Evolutionary conservation across 805 yeast species (phyloP), one percentile per base, ranked within the genome.

Genomic region (Saccharomycopsis fermentans): DNA sequence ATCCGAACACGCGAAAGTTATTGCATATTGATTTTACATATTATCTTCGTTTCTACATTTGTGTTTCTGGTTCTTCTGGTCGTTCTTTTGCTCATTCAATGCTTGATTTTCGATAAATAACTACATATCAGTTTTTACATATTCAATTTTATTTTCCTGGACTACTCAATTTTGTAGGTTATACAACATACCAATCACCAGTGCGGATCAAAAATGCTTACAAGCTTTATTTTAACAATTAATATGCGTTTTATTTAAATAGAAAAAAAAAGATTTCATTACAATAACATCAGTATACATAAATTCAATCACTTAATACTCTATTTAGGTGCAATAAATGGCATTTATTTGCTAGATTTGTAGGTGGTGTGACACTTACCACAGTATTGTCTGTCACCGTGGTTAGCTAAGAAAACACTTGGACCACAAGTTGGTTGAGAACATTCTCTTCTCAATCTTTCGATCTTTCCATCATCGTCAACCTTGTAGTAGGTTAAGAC

Each of bases 401-500:
- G 91, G 90, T 91, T 86, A 72, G 98, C 99, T 97, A 94, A 90
- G 94, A 92, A 92, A 78, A 89, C 86, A 87, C 97, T 97, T 69
- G 97, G 94, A 82, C 97, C 97, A 82, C 97, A 92, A 72, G 85
- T 82, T 68, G 81, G 83, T 76, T 83, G 79, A 68, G 92, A 89
- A 82, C 99, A 94, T 81, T 92, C 97, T 79, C 96, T 90, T 84
- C 97, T 94, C 77, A 94, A 89, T 81, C 96, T 89, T 81, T 91
- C 92, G 73, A 94, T 97, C 78, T 90, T 87, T 73, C 99, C 99
- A 72, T 94, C 99, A 76, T 86, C 88, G 79, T 90, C 96, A 73
- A 94, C 97, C 86, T 92, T 91, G 90, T 91, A 94, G 94, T 92
- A 94, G 76, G 95, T 90, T 78, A 94, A 87, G 78, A 94, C 97